Evolutionary conservation across 441 rosid species (phyloP).

Genomic region (Hura crepitans): DNA sequence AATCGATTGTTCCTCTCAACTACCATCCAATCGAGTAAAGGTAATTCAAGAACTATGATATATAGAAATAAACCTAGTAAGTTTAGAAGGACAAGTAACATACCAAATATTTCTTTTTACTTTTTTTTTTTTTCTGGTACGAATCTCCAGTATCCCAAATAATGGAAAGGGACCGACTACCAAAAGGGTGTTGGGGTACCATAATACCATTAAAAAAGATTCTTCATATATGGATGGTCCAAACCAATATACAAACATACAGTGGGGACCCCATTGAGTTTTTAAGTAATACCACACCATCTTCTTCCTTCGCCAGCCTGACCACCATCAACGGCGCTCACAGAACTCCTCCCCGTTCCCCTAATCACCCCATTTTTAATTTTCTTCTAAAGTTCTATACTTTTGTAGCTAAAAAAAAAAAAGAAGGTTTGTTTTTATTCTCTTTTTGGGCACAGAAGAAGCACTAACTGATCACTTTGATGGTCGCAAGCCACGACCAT

Average conservation of each 20-base stretch:
- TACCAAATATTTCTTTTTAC: too few species aligned
- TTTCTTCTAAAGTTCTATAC: neutral
- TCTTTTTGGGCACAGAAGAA: neutral
- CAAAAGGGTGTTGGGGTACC: neutral
- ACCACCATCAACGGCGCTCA: constrained; percentile 20
- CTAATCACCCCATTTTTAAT: neutral
- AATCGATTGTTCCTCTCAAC: too few species aligned
- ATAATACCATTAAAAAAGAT: neutral
- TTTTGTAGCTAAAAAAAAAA: neutral
- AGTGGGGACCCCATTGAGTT: neutral
- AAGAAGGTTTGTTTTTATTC: too few species aligned
- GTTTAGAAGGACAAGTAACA: too few species aligned
- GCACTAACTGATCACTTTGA: neutral
- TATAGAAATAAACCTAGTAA: too few species aligned
- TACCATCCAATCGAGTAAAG: too few species aligned
- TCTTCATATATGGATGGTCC: constrained; percentile 3
- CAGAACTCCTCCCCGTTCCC: neutral
- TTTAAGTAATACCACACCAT: neutral
- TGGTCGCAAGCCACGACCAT: neutral
- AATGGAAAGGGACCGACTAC: neutral
- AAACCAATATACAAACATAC: neutral
- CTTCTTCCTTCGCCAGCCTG: neutral
- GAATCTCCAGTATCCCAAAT: too few species aligned
- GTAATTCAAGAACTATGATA: too few species aligned
- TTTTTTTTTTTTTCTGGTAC: too few species aligned